These are phyloP conservation scores for Talaromyces atroroseus DNA, from an alignment of 2,329 filamentous ascomycete species.

Conservation along the genomic window DNA sequence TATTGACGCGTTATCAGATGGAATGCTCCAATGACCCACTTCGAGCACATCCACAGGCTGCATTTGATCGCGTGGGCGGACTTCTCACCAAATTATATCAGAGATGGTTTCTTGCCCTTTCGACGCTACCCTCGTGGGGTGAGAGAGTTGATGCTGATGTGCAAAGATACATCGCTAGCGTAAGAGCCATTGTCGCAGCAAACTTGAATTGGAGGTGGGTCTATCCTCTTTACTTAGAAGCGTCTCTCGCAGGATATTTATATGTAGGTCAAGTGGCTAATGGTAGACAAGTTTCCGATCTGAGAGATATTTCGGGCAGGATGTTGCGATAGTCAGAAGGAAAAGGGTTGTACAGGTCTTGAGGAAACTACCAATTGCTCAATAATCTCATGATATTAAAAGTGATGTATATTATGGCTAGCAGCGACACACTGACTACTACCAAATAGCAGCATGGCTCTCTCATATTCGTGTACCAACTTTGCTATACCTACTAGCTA, in stretches of 20 bases:
- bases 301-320: constrained; percentile 19
- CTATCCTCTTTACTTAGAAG: no score
- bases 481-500: no score
- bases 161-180: constrained; percentile 20
- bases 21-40: neutral
- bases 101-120: constrained; percentile 21
- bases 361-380: neutral
- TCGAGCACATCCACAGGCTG: constrained; percentile 18
- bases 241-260: no score
- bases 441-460: no score
- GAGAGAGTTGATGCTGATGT: constrained; percentile 21
- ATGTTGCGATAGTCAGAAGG: constrained; percentile 14
- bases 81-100: constrained; percentile 20
- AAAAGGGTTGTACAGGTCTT: constrained; percentile 9
- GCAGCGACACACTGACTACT: no score
- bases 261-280: neutral
- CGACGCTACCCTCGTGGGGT: constrained; percentile 21
- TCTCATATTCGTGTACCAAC: no score
- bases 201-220: constrained; percentile 24
- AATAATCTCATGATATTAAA: neutral
- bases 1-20: constrained; percentile 7
- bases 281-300: constrained; percentile 17
- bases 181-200: constrained; percentile 19
- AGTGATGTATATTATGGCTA: no score
- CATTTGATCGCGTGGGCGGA: constrained; percentile 19